Evolutionary conservation across 208 protist genomes (phyloP), one percentile per base, ranked within the genome.

Genomic region (Trypanosoma congolense): DNA sequence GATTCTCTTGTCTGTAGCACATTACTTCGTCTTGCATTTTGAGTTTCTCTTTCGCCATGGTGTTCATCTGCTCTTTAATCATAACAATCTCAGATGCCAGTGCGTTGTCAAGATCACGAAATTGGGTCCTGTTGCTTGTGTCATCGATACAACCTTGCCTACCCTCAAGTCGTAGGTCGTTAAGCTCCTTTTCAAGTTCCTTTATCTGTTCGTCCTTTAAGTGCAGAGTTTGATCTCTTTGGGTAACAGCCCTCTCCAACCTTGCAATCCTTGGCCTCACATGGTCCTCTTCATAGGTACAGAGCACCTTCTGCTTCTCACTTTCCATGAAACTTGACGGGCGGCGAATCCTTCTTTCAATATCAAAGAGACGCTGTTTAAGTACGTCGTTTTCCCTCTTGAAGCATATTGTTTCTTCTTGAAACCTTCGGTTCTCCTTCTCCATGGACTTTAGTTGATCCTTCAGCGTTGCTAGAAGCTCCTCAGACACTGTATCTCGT

Each of bases 131-230:
- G n/a, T n/a, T n/a, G n/a, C n/a, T n/a, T n/a, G n/a, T n/a, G n/a
- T n/a, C n/a, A n/a, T n/a, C n/a, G n/a, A n/a, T n/a, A n/a, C n/a
- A n/a, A n/a, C n/a, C n/a, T n/a, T n/a, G n/a, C n/a, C n/a, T n/a
- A n/a, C n/a, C n/a, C n/a, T n/a, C n/a, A n/a, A n/a, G n/a, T n/a
- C n/a, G n/a, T n/a, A n/a, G n/a, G n/a, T n/a, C n/a, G n/a, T n/a
- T n/a, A n/a, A 41, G 5, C n/a, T 36, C 29, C 10, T 53, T 28
- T 19, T 53, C 29, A 21, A 53, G 48, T 9, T 41, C 16, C 3
- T 36, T 30, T 18, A 41, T 53, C 25, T 19, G 28, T 28, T 53
- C 48, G 2, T 36, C 2, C 29, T 53, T 53, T 53, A 28, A 21
- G 14, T 19, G 9, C 5, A 53, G 25, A 36, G 21, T 28, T 3